These are phyloP conservation scores for Cicer pinnatifidum DNA, from an alignment of 306 rosid species.

Conservation along the genomic window DNA sequence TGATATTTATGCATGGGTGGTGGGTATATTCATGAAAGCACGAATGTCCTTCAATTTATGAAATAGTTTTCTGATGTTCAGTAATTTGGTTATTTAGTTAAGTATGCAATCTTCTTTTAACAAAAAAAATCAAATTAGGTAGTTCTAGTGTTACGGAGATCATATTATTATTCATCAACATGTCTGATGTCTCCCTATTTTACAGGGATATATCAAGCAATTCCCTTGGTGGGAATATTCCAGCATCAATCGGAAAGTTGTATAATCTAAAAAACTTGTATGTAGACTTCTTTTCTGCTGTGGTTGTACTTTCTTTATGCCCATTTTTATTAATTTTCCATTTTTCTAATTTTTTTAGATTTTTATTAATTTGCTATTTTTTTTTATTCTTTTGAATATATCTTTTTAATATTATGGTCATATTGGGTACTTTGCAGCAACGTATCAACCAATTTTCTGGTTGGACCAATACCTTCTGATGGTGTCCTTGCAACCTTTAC, in stretches of 20 bases:
- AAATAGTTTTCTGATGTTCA: not conserved
- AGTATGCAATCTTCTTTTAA: not conserved
- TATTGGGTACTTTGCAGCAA: conserved; percentile 62
- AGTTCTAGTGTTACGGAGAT: conserved; percentile 38
- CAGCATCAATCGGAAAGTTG: conserved; percentile 81
- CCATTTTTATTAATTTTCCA: conserved; percentile 22
- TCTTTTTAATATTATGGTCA: conserved; percentile 28
- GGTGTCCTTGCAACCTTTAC: conserved; percentile 77
- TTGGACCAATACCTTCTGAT: conserved; percentile 88
- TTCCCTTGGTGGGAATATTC: conserved; percentile 83
- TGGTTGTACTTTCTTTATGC: conserved; percentile 30
- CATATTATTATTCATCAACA: conserved; percentile 30
- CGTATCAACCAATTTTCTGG: conserved; percentile 88
- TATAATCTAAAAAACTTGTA: conserved; percentile 67
- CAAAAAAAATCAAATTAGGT: conserved; percentile 6
- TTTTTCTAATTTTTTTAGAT: not conserved
- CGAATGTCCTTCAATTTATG: conserved; percentile 19
- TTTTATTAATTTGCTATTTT: conserved; percentile 12
- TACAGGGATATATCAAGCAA: conserved; percentile 94
- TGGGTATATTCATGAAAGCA: conserved; percentile 21
- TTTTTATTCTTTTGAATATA: conserved; percentile 6
- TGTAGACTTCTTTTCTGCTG: conserved; percentile 49
- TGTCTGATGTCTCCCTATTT: conserved; percentile 41
- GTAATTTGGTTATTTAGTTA: conserved; percentile 28
- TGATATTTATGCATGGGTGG: not conserved